Evolutionary conservation across 2,329 filamentous ascomycete genomes (phyloP).

Genomic region (Thielaviopsis punctulata): DNA sequence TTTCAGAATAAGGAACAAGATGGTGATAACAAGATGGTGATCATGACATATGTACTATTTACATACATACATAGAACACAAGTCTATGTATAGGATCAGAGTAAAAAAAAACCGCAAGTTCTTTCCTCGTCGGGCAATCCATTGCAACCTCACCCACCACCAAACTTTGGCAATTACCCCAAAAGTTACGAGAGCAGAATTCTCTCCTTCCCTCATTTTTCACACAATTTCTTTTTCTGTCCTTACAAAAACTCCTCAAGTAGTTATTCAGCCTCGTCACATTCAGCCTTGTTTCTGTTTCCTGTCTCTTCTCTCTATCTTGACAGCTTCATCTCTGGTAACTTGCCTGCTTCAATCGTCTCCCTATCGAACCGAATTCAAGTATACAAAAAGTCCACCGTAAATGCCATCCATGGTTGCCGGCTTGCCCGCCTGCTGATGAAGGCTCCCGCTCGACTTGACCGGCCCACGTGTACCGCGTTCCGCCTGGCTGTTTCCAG

Average conservation of each 20-base stretch:
- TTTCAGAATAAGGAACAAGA: no score
- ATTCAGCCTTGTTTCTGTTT: not conserved
- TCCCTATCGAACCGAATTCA: no score
- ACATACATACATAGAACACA: no score
- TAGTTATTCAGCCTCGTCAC: not conserved
- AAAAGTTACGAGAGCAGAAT: not conserved
- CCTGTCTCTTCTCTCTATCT: not conserved
- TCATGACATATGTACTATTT: no score
- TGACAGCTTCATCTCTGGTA: no score
- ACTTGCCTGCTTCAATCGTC: no score
- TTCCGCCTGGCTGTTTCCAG: conserved; percentile 28
- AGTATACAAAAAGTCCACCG: not conserved
- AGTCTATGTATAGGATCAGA: no score
- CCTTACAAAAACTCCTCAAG: no score
- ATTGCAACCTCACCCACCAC: no score
- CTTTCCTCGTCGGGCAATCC: not conserved
- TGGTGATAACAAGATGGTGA: no score
- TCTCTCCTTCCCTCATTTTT: not conserved
- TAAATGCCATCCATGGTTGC: conserved; percentile 9
- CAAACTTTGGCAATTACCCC: not conserved
- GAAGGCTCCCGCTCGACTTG: conserved; percentile 41
- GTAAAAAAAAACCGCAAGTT: not conserved
- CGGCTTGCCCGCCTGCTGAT: conserved; percentile 29
- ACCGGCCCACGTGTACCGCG: conserved; percentile 41
- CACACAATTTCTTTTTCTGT: not conserved